phyloP scores from a whole-genome alignment of 768 basidiomycete genomes.

The Amanita brunnescens region DNA sequence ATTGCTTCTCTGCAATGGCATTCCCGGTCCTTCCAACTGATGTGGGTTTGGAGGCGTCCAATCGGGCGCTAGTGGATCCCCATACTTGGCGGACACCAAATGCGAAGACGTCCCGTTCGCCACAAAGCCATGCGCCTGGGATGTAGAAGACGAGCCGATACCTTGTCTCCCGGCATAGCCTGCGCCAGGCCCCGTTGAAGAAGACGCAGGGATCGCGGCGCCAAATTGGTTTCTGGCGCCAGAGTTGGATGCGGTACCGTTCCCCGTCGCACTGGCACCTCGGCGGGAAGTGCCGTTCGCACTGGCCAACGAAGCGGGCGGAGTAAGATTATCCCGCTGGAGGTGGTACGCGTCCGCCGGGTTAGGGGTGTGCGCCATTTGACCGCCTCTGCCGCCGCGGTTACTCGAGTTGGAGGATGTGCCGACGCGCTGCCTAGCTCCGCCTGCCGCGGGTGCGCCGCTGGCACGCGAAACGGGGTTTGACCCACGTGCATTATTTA shows the following conservation, averaged over 20 bases:
- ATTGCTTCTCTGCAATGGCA: conserved; percentile 53
- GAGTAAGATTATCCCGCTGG: conserved; percentile 4
- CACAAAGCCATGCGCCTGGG: conserved; percentile 8
- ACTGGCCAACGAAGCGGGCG: not conserved
- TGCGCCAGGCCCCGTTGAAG: not conserved
- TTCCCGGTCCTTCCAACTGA: conserved; percentile 68
- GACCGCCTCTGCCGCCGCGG: not conserved
- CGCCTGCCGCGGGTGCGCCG: conserved; percentile 8
- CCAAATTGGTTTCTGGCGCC: conserved; percentile 3
- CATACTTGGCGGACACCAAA: conserved; percentile 1
- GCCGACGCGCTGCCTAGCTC: not conserved
- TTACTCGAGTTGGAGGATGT: not conserved
- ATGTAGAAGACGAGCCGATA: not conserved
- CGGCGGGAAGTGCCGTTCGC: conserved; percentile 4
- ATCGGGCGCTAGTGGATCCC: conserved; percentile 24
- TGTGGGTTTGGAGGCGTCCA: conserved; percentile 45
- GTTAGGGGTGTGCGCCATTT: conserved; percentile 14
- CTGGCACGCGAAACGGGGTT: conserved; percentile 17
- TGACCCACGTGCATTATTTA: not conserved
- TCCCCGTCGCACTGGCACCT: conserved; percentile 10
- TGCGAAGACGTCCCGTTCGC: conserved; percentile 13
- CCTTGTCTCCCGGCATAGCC: not conserved
- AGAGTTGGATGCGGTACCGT: not conserved
- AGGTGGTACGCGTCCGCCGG: not conserved
- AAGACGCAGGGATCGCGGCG: not conserved